phyloP scores from a whole-genome alignment of 805 yeast genomes.

The Starmerella powellii region DNA sequence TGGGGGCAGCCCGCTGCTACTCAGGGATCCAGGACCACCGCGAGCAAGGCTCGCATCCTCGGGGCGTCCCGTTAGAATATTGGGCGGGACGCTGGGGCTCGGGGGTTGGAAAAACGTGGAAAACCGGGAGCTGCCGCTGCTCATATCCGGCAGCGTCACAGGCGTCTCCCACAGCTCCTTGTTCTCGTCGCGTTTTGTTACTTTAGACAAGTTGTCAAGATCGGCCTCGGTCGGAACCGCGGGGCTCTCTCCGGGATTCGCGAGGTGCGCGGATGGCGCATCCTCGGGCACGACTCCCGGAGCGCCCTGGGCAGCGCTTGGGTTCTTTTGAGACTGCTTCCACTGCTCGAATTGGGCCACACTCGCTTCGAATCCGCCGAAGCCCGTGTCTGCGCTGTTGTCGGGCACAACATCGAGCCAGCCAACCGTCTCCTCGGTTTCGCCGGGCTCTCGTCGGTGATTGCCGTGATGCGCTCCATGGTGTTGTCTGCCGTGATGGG shows the following conservation, averaged over 20 bases:
- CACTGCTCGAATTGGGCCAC: slow-evolving; percentile 25
- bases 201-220: too few species aligned
- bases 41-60: too few species aligned
- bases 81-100: too few species aligned
- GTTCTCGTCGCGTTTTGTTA: too few species aligned
- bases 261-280: not conserved
- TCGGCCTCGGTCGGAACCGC: not conserved
- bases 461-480: not conserved
- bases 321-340: slow-evolving; percentile 16
- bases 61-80: too few species aligned
- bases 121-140: slow-evolving; percentile 18
- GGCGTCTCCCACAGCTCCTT: slow-evolving; percentile 5
- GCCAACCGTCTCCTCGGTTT: slow-evolving; percentile 9
- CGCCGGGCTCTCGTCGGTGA: slow-evolving; percentile 1
- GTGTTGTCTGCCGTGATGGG: slow-evolving; percentile 1
- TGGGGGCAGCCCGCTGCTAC: not conserved
- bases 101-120: slow-evolving; percentile 18
- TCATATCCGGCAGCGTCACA: not conserved
- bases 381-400: slow-evolving; percentile 8
- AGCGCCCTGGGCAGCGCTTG: too few species aligned
- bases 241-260: not conserved
- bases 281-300: too few species aligned
- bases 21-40: too few species aligned
- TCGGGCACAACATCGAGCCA: slow-evolving; percentile 18
- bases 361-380: slow-evolving; percentile 9